phyloP scores from a whole-genome alignment of 345 rosid genomes.

The Gossypium mustelinum region DNA sequence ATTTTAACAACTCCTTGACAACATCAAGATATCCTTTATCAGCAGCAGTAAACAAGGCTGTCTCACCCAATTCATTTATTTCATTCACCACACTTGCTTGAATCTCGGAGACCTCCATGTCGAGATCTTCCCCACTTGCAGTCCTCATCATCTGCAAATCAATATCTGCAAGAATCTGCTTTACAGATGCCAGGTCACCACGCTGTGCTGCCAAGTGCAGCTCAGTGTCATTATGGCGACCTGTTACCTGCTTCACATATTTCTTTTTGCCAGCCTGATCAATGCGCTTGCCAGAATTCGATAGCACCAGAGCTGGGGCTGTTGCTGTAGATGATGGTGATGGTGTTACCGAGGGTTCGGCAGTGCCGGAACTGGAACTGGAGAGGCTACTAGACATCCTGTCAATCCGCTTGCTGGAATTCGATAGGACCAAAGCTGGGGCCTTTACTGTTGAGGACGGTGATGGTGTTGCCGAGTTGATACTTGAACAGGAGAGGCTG shows the following conservation, averaged over 20 bases:
- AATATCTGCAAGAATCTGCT: constrained; percentile 67
- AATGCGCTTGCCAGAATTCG: constrained; percentile 63
- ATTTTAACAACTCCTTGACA: constrained; percentile 77
- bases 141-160: constrained; percentile 66
- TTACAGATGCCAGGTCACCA: constrained; percentile 67
- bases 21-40: constrained; percentile 90
- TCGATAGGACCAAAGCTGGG: constrained; percentile 79
- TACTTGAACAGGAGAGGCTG: neutral
- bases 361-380: constrained; percentile 5
- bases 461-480: constrained; percentile 14
- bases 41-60: constrained; percentile 78
- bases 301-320: constrained; percentile 19
- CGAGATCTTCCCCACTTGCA: constrained; percentile 68
- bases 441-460: constrained; percentile 51
- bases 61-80: constrained; percentile 93
- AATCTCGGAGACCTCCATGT: constrained; percentile 68
- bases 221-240: constrained; percentile 84
- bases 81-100: constrained; percentile 82
- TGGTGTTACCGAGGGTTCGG: neutral
- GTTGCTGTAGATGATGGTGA: constrained; percentile 18
- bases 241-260: constrained; percentile 94
- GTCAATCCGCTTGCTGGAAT: constrained; percentile 14
- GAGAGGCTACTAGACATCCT: constrained; percentile 10
- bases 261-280: constrained; percentile 86
- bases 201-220: constrained; percentile 87